A percentile compares a stretch with the other conserved stretches of the same genome.
These are phyloP conservation scores for Nicotiana obtusifolia DNA, from an alignment of 257 asterid genomes.

Conservation along the genomic window DNA sequence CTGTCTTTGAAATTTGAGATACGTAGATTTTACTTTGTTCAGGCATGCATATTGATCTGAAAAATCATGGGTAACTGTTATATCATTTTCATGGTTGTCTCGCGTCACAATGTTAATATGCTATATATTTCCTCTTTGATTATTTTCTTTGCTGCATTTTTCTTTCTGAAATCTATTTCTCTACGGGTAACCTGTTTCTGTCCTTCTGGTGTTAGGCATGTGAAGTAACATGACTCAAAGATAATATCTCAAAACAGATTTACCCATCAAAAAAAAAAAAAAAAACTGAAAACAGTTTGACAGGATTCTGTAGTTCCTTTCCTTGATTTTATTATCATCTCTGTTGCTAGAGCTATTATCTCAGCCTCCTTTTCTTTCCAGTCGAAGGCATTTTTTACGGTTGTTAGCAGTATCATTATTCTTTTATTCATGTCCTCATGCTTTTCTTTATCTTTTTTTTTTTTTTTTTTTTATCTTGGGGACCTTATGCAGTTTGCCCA, in stretches of 20 bases:
- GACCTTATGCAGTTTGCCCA: conserved; percentile 61
- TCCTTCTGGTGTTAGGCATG: background rate
- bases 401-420: background rate
- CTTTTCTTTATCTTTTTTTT: background rate
- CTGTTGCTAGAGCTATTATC: background rate
- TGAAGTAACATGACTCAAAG: background rate
- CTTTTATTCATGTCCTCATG: background rate
- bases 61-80: background rate
- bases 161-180: background rate
- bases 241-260: background rate
- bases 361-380: background rate
- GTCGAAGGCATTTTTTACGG: background rate
- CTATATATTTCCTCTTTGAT: background rate
- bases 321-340: background rate
- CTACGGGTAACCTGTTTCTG: background rate
- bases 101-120: background rate
- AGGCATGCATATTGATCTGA: background rate
- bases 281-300: background rate
- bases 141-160: background rate
- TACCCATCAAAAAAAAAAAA: too few species aligned
- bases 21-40: background rate
- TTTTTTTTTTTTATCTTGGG: conserved; percentile 4
- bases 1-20: background rate
- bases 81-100: background rate
- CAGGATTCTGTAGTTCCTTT: background rate